Evolutionary conservation across 2,329 filamentous ascomycete species (phyloP).

Genomic region (Erysiphe pulchra): DNA sequence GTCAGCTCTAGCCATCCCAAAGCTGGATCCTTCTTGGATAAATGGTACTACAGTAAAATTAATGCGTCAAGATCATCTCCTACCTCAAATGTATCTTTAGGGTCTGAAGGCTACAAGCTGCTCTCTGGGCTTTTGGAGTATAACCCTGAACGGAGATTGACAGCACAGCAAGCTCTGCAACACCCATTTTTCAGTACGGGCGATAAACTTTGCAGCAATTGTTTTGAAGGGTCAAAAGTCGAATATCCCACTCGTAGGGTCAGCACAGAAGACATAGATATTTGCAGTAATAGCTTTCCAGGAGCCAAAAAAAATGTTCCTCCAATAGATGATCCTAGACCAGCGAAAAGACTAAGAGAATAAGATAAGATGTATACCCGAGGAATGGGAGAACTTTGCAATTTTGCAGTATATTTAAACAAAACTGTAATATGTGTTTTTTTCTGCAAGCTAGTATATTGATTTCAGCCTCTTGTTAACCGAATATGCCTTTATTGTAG

Average conservation of each 20-base stretch:
- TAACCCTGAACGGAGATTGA: slow-evolving; percentile 69
- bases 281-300: slow-evolving; percentile 65
- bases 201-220: slow-evolving; percentile 48
- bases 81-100: slow-evolving; percentile 28
- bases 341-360: slow-evolving; percentile 36
- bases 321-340: slow-evolving; percentile 44
- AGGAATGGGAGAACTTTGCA: too few species aligned
- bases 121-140: slow-evolving; percentile 71
- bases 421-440: too few species aligned
- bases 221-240: slow-evolving; percentile 69
- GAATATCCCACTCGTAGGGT: slow-evolving; percentile 81
- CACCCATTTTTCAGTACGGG: slow-evolving; percentile 67
- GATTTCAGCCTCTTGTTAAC: too few species aligned
- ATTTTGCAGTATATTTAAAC: too few species aligned
- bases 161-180: slow-evolving; percentile 66
- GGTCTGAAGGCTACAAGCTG: slow-evolving; percentile 56
- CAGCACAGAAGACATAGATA: slow-evolving; percentile 88
- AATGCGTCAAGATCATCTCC: slow-evolving; percentile 22
- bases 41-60: slow-evolving; percentile 53
- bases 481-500: too few species aligned
- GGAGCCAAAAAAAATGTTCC: slow-evolving; percentile 76
- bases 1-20: slow-evolving; percentile 20
- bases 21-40: slow-evolving; percentile 31
- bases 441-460: too few species aligned
- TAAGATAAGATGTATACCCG: slow-evolving; percentile 2